These are phyloP conservation scores for Vicia sativa DNA, from an alignment of 306 rosid genomes.

Conservation along the genomic window DNA sequence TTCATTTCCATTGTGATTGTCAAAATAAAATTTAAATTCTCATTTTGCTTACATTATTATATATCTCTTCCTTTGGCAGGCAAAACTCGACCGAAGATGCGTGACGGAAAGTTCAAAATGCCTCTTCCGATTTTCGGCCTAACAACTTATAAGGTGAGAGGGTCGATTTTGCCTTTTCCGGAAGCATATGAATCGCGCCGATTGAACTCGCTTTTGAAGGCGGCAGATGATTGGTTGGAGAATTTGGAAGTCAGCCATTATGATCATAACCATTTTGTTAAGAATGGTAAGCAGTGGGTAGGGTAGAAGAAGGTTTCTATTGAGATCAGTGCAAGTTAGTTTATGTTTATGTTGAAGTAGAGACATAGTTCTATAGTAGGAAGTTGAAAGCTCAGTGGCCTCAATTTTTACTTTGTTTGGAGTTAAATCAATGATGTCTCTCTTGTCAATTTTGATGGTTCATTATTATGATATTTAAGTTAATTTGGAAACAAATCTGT, in stretches of 20 bases:
- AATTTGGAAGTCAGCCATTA: conserved; percentile 52
- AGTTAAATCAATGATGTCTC: background rate
- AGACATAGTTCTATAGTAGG: background rate
- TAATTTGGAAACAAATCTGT: background rate
- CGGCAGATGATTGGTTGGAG: conserved; percentile 56
- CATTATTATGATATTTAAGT: background rate
- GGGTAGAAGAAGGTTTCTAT: background rate
- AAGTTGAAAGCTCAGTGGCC: background rate
- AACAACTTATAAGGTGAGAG: conserved; percentile 62
- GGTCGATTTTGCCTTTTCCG: conserved; percentile 52
- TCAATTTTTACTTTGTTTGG: background rate
- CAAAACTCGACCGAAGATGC: conserved; percentile 26
- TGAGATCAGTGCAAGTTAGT: no score
- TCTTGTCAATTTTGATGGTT: background rate
- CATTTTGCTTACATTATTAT: background rate
- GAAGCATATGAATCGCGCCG: conserved; percentile 48
- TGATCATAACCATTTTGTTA: conserved; percentile 39
- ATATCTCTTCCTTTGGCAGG: conserved; percentile 10
- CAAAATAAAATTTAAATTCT: background rate
- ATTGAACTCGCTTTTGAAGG: conserved; percentile 46
- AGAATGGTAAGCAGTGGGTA: background rate
- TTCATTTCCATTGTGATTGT: conserved; percentile 28
- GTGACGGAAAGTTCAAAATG: conserved; percentile 34
- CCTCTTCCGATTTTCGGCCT: conserved; percentile 60
- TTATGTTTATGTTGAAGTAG: background rate